Evolutionary conservation across 2,329 filamentous ascomycete species (phyloP).

Genomic region (Fusarium xylarioides): DNA sequence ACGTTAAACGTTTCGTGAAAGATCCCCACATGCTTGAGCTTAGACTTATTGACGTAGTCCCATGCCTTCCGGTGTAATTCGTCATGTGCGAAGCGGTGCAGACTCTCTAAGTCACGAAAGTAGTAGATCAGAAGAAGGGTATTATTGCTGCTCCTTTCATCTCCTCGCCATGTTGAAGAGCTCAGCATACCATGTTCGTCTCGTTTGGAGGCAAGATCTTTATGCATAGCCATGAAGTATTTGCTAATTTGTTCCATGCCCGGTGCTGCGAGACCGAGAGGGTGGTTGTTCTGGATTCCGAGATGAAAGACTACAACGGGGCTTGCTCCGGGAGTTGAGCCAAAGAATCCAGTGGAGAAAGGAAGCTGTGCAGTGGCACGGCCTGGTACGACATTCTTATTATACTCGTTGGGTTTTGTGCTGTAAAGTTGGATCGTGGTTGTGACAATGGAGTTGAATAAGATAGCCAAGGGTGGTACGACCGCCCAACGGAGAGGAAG

Average conservation of each 20-base stretch:
- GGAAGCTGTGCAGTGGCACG: slow-evolving; percentile 49
- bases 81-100: slow-evolving; percentile 63
- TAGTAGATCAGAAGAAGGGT: slow-evolving; percentile 58
- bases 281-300: slow-evolving; percentile 57
- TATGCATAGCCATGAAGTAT: slow-evolving; percentile 52
- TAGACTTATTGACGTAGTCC: slow-evolving; percentile 57
- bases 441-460: slow-evolving; percentile 45
- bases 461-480: slow-evolving; percentile 45
- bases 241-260: slow-evolving; percentile 51
- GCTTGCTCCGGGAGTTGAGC: slow-evolving; percentile 40
- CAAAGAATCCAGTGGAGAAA: slow-evolving; percentile 41
- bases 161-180: slow-evolving; percentile 52
- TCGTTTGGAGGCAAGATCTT: slow-evolving; percentile 47
- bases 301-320: slow-evolving; percentile 56
- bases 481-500: slow-evolving; percentile 49
- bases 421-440: slow-evolving; percentile 41
- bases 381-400: slow-evolving; percentile 44
- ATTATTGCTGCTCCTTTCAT: slow-evolving; percentile 50
- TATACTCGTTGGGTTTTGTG: slow-evolving; percentile 33
- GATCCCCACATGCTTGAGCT: slow-evolving; percentile 56
- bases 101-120: slow-evolving; percentile 58
- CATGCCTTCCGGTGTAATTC: slow-evolving; percentile 57
- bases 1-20: slow-evolving; percentile 65
- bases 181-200: slow-evolving; percentile 59
- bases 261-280: slow-evolving; percentile 59